phyloP scores from a whole-genome alignment of 108 stramenopile species.

The Nitzschia putrida region DNA sequence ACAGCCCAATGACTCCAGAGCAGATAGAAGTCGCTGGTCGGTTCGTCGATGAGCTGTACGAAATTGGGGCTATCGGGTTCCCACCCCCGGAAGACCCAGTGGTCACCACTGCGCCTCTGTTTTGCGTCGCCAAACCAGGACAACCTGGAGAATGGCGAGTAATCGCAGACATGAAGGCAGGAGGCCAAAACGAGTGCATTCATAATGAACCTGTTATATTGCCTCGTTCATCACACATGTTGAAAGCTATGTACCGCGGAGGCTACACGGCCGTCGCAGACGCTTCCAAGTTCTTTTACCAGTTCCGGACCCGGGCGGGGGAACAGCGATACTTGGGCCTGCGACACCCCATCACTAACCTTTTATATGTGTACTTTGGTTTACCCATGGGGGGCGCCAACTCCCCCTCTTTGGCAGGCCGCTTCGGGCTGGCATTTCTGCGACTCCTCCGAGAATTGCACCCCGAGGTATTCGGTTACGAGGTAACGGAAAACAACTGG shows the following conservation, averaged over 20 bases:
- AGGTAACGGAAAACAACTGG: neutral
- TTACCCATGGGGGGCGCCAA: slow-evolving; percentile 15
- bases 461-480: neutral
- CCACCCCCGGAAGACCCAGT: neutral
- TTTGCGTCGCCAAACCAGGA: slow-evolving; percentile 10
- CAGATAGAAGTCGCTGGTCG: neutral
- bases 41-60: slow-evolving; percentile 21
- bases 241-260: neutral
- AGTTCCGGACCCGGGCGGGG: neutral
- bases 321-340: slow-evolving; percentile 9
- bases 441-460: slow-evolving; percentile 4
- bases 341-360: neutral
- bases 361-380: neutral
- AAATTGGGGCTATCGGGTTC: neutral
- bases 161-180: too few relatives aligned
- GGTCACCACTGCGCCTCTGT: slow-evolving; percentile 3
- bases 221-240: neutral
- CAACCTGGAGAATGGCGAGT: slow-evolving; percentile 21
- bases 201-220: neutral
- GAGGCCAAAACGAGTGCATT: slow-evolving; percentile 2
- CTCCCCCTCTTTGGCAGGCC: slow-evolving; percentile 14
- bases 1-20: slow-evolving; percentile 2
- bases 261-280: slow-evolving; percentile 9
- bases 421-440: slow-evolving; percentile 13
- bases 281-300: too few relatives aligned